Percentiles rank a stretch among this genome's conserved stretches.
phyloP scores from a whole-genome alignment of 352 stramenopile genomes.

The Pythium aphanidermatum region DNA sequence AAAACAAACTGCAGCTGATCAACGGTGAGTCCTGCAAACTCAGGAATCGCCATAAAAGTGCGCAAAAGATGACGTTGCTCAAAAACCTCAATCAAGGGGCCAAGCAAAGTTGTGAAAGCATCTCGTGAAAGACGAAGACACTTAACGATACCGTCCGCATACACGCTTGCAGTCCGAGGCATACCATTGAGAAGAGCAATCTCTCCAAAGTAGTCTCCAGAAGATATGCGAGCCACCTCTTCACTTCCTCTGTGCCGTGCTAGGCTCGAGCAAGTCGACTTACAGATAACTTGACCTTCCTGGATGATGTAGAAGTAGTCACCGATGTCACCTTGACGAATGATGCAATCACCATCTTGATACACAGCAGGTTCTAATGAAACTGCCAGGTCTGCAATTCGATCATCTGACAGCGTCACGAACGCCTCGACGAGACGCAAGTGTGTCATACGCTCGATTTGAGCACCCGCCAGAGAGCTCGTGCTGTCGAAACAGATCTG shows the following conservation, averaged over 20 bases:
- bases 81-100: slow-evolving; percentile 63
- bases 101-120: slow-evolving; percentile 87
- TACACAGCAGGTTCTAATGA: slow-evolving; percentile 84
- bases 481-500: no score
- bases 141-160: slow-evolving; percentile 72
- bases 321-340: slow-evolving; percentile 91
- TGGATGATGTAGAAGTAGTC: slow-evolving; percentile 98
- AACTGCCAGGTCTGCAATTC: slow-evolving; percentile 81
- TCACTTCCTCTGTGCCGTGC: slow-evolving; percentile 50
- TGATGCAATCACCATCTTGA: slow-evolving; percentile 89
- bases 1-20: slow-evolving; percentile 88
- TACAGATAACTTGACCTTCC: slow-evolving; percentile 88
- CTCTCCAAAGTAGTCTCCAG: slow-evolving; percentile 85
- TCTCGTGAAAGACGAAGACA: slow-evolving; percentile 89
- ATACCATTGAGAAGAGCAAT: slow-evolving; percentile 85
- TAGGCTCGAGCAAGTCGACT: slow-evolving; percentile 38
- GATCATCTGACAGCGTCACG: slow-evolving; percentile 83
- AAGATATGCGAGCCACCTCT: slow-evolving; percentile 70
- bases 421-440: slow-evolving; percentile 94
- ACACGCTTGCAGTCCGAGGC: slow-evolving; percentile 78
- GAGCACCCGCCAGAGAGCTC: no score
- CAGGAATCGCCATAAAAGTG: slow-evolving; percentile 86
- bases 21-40: slow-evolving; percentile 85
- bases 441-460: slow-evolving; percentile 86
- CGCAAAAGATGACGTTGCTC: slow-evolving; percentile 89